These are phyloP conservation scores for Aspergillus panamensis DNA, from an alignment of 495 filamentous ascomycete species.

Conservation along the genomic window DNA sequence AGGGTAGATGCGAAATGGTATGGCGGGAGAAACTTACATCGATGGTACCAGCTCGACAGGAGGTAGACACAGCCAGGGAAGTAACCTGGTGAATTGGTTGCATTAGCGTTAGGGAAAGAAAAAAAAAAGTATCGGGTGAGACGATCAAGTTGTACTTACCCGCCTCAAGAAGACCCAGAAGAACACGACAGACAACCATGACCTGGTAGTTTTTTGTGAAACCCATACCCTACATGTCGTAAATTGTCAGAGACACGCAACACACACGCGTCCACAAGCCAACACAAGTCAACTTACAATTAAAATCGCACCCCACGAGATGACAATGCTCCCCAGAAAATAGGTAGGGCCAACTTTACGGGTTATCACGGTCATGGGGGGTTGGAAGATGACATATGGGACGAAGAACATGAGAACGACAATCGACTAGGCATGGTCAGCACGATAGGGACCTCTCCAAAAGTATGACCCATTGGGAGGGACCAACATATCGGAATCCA, in stretches of 20 bases:
- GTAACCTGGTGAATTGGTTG: conserved; percentile 36
- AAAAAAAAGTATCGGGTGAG: not conserved
- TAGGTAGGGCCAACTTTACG: conserved; percentile 59
- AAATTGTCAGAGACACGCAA: not conserved
- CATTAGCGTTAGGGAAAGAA: not conserved
- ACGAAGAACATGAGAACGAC: conserved; percentile 64
- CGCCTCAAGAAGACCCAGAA: conserved; percentile 63
- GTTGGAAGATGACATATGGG: conserved; percentile 62
- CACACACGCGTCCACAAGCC: not conserved
- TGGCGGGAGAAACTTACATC: conserved; percentile 35
- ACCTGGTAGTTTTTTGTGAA: conserved; percentile 30
- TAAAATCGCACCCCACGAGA: conserved; percentile 50
- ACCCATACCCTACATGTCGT: conserved; percentile 48
- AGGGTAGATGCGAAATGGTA: not conserved
- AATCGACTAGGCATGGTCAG: conserved; percentile 39
- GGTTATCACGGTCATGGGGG: conserved; percentile 54
- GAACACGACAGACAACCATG: conserved; percentile 51
- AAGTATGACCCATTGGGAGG: not conserved
- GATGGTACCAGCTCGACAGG: conserved; percentile 61
- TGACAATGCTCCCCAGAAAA: conserved; percentile 52
- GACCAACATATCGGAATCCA: conserved; percentile 39
- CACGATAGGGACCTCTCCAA: not conserved
- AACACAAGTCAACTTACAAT: conserved; percentile 24
- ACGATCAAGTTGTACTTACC: conserved; percentile 24
- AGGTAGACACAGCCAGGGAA: conserved; percentile 63